These are phyloP conservation scores for Seminavis robusta DNA, from an alignment of 108 stramenopile species.

Conservation along the genomic window DNA sequence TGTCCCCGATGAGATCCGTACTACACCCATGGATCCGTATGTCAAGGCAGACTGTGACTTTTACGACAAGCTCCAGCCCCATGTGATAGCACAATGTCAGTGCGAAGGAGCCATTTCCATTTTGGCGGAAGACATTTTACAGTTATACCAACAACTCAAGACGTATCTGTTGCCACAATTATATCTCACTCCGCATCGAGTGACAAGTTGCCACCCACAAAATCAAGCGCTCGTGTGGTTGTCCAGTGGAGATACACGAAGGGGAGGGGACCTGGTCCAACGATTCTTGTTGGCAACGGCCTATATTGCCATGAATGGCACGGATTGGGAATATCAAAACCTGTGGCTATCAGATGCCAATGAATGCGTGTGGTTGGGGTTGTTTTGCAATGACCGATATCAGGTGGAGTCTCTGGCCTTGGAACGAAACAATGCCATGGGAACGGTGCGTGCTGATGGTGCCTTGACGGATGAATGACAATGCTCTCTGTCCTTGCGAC, in stretches of 20 bases:
- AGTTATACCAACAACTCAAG: too few relatives aligned
- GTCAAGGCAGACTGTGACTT: slow-evolving; percentile 11
- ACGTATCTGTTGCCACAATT: too few relatives aligned
- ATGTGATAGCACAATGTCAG: too few relatives aligned
- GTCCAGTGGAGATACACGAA: slow-evolving; percentile 1
- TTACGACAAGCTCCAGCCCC: slow-evolving; percentile 4
- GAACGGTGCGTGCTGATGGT: not conserved
- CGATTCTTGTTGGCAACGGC: not conserved
- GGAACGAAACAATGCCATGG: not conserved
- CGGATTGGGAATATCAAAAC: not conserved
- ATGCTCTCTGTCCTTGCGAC: too few relatives aligned
- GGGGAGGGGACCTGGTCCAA: not conserved
- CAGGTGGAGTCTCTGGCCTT: not conserved
- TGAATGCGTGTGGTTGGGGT: not conserved
- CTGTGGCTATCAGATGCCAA: not conserved
- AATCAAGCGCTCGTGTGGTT: slow-evolving; percentile 37
- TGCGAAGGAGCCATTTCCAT: too few relatives aligned
- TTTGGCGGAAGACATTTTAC: too few relatives aligned
- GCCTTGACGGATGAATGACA: too few relatives aligned
- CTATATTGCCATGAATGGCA: not conserved
- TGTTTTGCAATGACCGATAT: not conserved
- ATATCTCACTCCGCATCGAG: too few relatives aligned
- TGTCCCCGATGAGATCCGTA: slow-evolving; percentile 4
- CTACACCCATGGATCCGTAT: slow-evolving; percentile 20
- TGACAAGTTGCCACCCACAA: slow-evolving; percentile 25